phyloP scores from a whole-genome alignment of 306 rosid species.

The Clitoria ternatea region DNA sequence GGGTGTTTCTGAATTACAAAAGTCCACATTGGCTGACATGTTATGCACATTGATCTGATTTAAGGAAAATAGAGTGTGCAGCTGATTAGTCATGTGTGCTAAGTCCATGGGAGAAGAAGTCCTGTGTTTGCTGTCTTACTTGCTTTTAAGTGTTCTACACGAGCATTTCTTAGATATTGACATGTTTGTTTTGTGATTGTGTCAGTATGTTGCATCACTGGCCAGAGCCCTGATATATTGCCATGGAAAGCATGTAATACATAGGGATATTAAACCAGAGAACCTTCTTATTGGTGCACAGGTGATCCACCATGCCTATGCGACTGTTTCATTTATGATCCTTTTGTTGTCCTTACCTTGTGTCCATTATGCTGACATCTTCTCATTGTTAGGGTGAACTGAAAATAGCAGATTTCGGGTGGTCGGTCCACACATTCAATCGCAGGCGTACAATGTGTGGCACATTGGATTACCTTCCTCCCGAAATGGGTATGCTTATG shows the following conservation, averaged over 20 bases:
- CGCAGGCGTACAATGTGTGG: slow-evolving; percentile 99
- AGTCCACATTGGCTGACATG: background rate
- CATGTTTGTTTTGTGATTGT: slow-evolving; percentile 21
- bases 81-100: background rate
- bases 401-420: slow-evolving; percentile 97
- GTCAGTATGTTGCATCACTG: slow-evolving; percentile 90
- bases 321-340: slow-evolving; percentile 3
- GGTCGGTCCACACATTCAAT: slow-evolving; percentile 99
- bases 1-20: background rate
- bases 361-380: slow-evolving; percentile 19
- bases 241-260: slow-evolving; percentile 99
- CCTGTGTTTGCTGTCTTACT: no score
- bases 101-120: no score
- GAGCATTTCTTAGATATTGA: slow-evolving; percentile 11
- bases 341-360: background rate
- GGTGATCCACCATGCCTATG: slow-evolving; percentile 43
- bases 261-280: slow-evolving; percentile 96
- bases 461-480: slow-evolving; percentile 96
- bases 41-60: no score
- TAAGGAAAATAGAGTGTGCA: background rate
- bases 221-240: slow-evolving; percentile 98
- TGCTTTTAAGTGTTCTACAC: background rate
- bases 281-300: slow-evolving; percentile 93
- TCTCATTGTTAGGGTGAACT: slow-evolving; percentile 73
- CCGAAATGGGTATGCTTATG: slow-evolving; percentile 86